Percentiles rank a stretch among this genome's conserved stretches.
Conservation (phyloP, 441 rosid genomes). For the Jatropha multifida region DNA sequence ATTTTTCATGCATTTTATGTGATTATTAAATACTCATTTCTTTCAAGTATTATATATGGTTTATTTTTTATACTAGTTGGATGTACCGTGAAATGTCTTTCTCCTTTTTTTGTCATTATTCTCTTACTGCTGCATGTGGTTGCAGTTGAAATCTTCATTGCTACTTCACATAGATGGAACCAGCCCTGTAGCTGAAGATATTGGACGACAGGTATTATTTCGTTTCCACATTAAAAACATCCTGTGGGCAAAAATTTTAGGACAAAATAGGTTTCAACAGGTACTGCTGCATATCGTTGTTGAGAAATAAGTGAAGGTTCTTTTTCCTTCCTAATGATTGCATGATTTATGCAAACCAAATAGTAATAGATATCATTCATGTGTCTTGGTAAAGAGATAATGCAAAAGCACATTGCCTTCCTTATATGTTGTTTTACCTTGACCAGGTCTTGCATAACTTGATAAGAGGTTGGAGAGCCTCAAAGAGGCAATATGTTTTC, state of each 20-base stretch:
- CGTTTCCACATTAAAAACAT: background rate
- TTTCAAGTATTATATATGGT: background rate
- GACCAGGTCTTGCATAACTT: background rate
- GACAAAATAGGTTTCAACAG: background rate
- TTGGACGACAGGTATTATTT: conserved; percentile 92
- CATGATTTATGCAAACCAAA: background rate
- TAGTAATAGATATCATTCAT: background rate
- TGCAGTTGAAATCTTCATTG: conserved; percentile 91
- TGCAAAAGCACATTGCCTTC: background rate
- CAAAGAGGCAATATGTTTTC: background rate
- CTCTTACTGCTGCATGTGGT: conserved; percentile 14
- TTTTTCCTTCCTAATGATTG: background rate
- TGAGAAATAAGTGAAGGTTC: background rate
- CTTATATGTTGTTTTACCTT: background rate
- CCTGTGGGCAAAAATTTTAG: background rate
- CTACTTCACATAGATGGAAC: conserved; percentile 98
- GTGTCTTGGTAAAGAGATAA: background rate
- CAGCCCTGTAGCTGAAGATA: conserved; percentile 97
- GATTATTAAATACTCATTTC: background rate
- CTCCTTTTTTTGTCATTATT: background rate
- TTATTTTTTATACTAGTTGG: background rate
- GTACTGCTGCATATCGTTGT: background rate
- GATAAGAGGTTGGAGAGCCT: background rate
- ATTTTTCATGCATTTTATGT: background rate
- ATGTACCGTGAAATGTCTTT: background rate